phyloP scores from a whole-genome alignment of 2,329 filamentous ascomycete species.

The Cladophialophora yegresii region DNA sequence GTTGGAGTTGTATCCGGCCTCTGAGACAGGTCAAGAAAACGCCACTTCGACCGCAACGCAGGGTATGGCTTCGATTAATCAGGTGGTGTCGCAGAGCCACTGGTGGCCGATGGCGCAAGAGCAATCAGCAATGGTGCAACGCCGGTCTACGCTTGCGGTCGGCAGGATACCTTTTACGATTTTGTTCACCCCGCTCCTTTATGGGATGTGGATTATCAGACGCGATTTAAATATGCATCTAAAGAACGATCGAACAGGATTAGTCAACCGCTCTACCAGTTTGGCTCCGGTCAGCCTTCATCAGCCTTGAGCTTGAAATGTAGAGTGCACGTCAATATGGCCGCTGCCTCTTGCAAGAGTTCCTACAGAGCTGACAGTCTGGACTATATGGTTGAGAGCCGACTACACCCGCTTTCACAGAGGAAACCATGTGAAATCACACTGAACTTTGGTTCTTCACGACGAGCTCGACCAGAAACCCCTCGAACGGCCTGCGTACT shows the following conservation, averaged over 20 bases:
- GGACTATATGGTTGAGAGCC: neutral
- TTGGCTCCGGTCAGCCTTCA: neutral
- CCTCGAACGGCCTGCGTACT: neutral
- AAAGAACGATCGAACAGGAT: neutral
- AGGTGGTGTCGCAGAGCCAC: neutral
- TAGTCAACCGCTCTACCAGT: neutral
- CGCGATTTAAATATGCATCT: too few relatives aligned
- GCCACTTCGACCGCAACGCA: constrained; percentile 9
- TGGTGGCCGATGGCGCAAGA: constrained; percentile 9
- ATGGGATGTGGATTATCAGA: neutral
- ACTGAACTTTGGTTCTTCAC: neutral
- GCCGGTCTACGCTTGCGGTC: neutral
- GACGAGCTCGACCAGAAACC: neutral
- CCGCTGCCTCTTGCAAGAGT: neutral
- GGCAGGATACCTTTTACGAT: neutral
- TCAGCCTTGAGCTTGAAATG: neutral
- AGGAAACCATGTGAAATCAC: neutral
- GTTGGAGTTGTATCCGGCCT: constrained; percentile 7
- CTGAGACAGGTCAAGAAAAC: constrained; percentile 15
- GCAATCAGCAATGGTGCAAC: constrained; percentile 10
- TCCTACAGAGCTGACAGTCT: neutral
- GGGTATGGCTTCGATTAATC: neutral
- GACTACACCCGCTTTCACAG: neutral
- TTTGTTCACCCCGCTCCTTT: neutral
- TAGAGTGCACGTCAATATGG: neutral